Evolutionary conservation across 371 early-diverging fungal species (phyloP).

Genomic region (Amoeboradix gromovi): DNA sequence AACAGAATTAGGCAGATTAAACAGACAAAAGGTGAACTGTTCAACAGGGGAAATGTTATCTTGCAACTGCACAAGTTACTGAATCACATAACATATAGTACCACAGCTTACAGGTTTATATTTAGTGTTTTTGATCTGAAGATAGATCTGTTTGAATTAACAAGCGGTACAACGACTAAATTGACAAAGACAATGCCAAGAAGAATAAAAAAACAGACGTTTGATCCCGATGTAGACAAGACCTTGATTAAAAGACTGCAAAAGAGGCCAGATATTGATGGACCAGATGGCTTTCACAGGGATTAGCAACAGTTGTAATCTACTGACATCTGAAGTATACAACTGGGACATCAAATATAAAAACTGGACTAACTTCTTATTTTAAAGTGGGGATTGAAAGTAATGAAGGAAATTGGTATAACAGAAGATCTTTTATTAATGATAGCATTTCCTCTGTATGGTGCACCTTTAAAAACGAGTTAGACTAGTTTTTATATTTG

Average conservation of each 20-base stretch:
- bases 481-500: too few relatives aligned
- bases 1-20: background rate
- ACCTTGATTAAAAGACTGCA: background rate
- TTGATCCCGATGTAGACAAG: background rate
- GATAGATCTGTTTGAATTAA: background rate
- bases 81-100: background rate
- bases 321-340: too few relatives aligned
- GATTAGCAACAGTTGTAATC: too few relatives aligned
- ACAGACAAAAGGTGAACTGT: background rate
- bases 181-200: background rate
- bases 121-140: background rate
- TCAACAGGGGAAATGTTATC: background rate
- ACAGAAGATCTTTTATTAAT: too few relatives aligned
- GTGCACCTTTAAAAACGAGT: too few relatives aligned
- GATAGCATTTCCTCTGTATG: too few relatives aligned
- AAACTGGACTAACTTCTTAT: too few relatives aligned
- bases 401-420: too few relatives aligned
- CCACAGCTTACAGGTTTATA: background rate
- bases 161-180: background rate
- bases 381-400: too few relatives aligned
- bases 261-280: too few relatives aligned
- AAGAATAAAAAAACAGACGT: background rate
- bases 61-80: background rate
- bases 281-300: too few relatives aligned
- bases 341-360: too few relatives aligned